Percentiles rank a stretch among this genome's conserved stretches.
Evolutionary conservation across 345 rosid genomes (phyloP).

Genomic region (Clausena lansium): DNA sequence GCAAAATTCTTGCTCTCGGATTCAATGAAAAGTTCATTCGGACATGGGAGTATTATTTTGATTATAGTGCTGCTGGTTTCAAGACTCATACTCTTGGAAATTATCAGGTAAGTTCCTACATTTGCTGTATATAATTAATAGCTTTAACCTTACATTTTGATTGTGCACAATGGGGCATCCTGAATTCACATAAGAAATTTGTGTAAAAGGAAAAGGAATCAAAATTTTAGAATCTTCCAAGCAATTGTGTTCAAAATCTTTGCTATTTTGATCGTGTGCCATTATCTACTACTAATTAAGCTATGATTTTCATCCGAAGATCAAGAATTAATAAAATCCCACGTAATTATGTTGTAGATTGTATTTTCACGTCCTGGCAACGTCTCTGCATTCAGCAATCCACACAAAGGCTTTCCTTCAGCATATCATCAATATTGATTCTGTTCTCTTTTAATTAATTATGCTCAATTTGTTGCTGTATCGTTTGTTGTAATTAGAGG

Average conservation of each 20-base stretch:
- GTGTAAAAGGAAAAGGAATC: too few species aligned
- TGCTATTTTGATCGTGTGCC: too few species aligned
- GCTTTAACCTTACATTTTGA: too few species aligned
- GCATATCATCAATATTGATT: conserved; percentile 21
- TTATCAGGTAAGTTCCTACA: conserved; percentile 53
- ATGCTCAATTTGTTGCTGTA: not conserved
- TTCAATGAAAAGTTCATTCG: conserved; percentile 76
- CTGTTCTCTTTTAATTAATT: not conserved
- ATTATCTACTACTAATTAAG: too few species aligned
- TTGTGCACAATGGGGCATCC: too few species aligned
- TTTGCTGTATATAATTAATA: too few species aligned
- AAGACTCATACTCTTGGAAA: conserved; percentile 70
- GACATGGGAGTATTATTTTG: conserved; percentile 94
- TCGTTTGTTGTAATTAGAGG: not conserved
- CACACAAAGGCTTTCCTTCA: conserved; percentile 45
- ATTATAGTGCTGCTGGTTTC: conserved; percentile 84
- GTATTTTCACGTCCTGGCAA: conserved; percentile 86
- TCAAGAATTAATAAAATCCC: too few species aligned
- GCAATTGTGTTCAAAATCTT: too few species aligned
- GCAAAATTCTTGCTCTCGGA: conserved; percentile 66
- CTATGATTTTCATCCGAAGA: too few species aligned
- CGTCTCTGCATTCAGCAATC: conserved; percentile 41
- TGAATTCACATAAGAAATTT: too few species aligned
- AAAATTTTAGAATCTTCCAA: too few species aligned
- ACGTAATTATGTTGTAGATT: conserved; percentile 33